Base-by-base conservation (phyloP, 176 grass and related monocot species). In the Carex pumila region DNA sequence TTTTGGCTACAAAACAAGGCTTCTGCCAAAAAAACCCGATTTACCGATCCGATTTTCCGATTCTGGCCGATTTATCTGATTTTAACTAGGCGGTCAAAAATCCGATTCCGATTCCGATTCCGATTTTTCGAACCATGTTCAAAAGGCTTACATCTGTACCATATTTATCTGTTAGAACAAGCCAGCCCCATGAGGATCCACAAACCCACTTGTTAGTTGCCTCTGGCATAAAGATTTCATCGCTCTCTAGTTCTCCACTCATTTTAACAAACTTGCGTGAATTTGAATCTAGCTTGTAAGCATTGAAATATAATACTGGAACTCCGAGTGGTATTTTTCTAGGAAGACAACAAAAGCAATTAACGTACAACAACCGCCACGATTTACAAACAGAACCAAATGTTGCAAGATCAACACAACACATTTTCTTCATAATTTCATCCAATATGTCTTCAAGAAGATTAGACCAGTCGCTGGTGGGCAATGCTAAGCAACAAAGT, bases 161-260 rank as follows among this genome's bases (percentile, higher is more conserved):
- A 2, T 82, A 6, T 56, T 41, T 49, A 49, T 10, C 8, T 50
- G 11, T n/a, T 4, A 55, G 58, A 52, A 83, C 49, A 21, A 83
- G 49, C 81, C 81, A 83, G 6, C 81, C 81, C 60, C 39, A 70
- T 2, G 81, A 83, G 29, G 81, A 67, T 56, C 81, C 81, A 70
- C 81, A 83, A 45, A 55, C 21, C 61, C 36, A 55, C 61, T 83
- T 83, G 43, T 83, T 83, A 83, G 81, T 31, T 64, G 62, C 62
- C 61, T 55, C 81, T 29, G 81, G 62, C 15, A 83, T 6, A 83
- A 83, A 83, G 7, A 70, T 53, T 15, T 70, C 14, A 5, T 25
- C 6, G 0, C 19, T 56, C 3, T 11, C 45, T 31, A 50, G 17
- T 70, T 55, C 61, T 39, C 12, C 60, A 25, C 7, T 22, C 19